Conservation (phyloP, 108 stramenopile species). For the Fragilaria crotonensis region DNA sequence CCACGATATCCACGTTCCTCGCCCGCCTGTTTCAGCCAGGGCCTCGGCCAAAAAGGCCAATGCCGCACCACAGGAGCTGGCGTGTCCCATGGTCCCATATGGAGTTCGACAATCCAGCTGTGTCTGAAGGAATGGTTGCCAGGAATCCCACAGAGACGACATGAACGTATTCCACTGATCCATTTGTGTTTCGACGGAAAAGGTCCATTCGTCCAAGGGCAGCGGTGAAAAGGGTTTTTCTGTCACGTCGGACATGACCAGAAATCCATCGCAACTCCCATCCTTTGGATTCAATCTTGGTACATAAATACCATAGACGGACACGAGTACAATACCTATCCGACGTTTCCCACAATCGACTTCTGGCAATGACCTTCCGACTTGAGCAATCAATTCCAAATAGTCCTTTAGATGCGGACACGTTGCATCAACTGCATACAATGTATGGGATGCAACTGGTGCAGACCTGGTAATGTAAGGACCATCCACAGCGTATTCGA, state of each 20-base stretch:
- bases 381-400: constrained; percentile 18
- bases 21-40: constrained; percentile 61
- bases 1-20: constrained; percentile 56
- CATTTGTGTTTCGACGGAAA: constrained; percentile 26
- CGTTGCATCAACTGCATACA: constrained; percentile 65
- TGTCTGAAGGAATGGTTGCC: background rate
- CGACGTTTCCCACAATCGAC: too few species aligned
- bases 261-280: too few species aligned
- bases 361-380: constrained; percentile 14
- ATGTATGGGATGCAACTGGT: constrained; percentile 35
- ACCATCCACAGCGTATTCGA: constrained; percentile 67
- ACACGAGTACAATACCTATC: too few species aligned
- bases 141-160: constrained; percentile 2
- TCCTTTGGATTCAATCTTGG: too few species aligned
- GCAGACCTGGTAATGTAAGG: constrained; percentile 44
- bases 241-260: constrained; percentile 63
- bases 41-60: constrained; percentile 63
- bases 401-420: constrained; percentile 15
- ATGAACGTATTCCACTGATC: constrained; percentile 12
- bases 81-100: too few species aligned
- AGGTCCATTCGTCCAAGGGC: constrained; percentile 51
- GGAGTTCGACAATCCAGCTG: too few species aligned
- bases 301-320: too few species aligned
- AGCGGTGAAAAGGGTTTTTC: constrained; percentile 70
- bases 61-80: constrained; percentile 71